Base-by-base conservation (phyloP, 208 protist genomes). In the Leishmania tarentolae region DNA sequence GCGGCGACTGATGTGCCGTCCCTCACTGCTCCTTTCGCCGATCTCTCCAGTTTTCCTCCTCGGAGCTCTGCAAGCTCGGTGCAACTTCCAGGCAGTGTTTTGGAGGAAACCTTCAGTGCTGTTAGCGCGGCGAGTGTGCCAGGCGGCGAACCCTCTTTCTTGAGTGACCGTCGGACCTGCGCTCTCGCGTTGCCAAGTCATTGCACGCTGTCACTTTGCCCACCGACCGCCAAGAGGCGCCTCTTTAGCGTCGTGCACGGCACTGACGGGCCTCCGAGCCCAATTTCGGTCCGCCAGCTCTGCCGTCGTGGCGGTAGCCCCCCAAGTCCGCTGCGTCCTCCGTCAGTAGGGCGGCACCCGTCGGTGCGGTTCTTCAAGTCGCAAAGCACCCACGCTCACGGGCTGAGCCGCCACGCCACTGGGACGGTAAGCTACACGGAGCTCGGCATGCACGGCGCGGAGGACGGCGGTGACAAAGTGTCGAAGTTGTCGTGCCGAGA, bases 171-270 rank as follows among this genome's bases (percentile, higher is more conserved):
- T 35, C 42, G 81, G 4, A 63, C 59, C 42, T 65, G 40, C 0
- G 71, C 81, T 35, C 82, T 68, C n/a, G 78, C 78, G 3, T 79
- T 76, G 46, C 82, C 82, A 35, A 66, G 79, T 3, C 82, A 82
- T 66, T 63, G 68, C 35, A 73, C 78, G 44, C 66, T 82, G 74
- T 73, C 82, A n/a, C 40, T 61, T 70, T 65, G 66, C 40, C 82
- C 74, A 3, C 63, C 78, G 40, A 42, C 63, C 24, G 40, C 42
- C 50, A 80, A 61, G 78, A 57, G 82, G 50, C 89, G 91, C 21
- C 82, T 96, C 19, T 95, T 96, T 84, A 94, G 89, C 80, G 81
- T 90, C 56, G 90, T 93, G 37, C 89, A 95, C 85, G 85, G 68
- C 28, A 72, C 75, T 15, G 83, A 21, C 31, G 91, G 91, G 66